Base-by-base conservation (phyloP, 805 yeast genomes). In the Candida hungchunana region DNA sequence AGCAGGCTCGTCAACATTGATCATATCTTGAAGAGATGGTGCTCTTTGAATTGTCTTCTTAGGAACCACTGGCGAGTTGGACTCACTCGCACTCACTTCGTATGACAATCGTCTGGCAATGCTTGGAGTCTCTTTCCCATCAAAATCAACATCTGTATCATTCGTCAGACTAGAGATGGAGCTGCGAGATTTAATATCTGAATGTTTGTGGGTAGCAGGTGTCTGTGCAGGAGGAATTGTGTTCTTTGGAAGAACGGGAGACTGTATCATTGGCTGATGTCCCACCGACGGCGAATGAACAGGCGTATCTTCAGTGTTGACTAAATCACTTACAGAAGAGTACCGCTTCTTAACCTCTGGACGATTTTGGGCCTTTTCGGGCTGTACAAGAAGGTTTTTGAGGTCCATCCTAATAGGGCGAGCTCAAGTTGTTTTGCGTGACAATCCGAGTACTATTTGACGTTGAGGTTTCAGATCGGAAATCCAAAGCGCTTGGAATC, bases 71-170 rank as follows among this genome's bases (percentile, higher is more conserved):
- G 60, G 59, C 2, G 59, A 51, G 25, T 42, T 48, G 3, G 43
- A 36, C 25, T 47, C 58, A 34, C 53, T 49, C 2, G 44, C 30
- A 26, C 40, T 39, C 4, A 47, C 32, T 12, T 52, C 55, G 22
- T 44, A 40, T 5, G 59, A 50, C 21, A 50, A 24, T 12, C 63
- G 43, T 39, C 65, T 52, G 4, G 59, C 56, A 7, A 58, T 43
- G 36, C 58, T 58, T 10, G 67, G 64, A 0, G 69, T 61, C 32
- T 53, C 63, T 19, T 57, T 61, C 1, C 72, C 74, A 18, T 59
- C 58, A 18, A 65, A 50, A 32, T 67, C 76, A 15, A 66, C 63
- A 43, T 68, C 75, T 10, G 58, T 62, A 32, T 65, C 72, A 42
- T 72, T 69, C 7, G 77, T 69, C 31, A 71, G 39, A 13, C 49